phyloP scores from a whole-genome alignment of 305 asterid species.

The Nicotiana rustica region DNA sequence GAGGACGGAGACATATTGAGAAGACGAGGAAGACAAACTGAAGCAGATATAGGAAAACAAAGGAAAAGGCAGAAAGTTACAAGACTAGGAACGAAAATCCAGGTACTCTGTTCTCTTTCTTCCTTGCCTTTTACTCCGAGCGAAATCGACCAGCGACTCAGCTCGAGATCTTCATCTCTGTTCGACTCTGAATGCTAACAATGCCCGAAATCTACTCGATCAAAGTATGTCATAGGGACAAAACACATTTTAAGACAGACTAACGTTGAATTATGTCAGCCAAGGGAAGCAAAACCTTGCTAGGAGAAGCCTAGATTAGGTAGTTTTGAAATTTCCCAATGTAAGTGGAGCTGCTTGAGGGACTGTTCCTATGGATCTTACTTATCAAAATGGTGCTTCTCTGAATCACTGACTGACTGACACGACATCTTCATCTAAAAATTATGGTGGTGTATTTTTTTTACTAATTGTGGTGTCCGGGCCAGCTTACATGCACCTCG shows the following conservation, averaged over 20 bases:
- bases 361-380: background rate
- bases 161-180: slow-evolving; percentile 20
- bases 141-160: background rate
- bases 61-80: background rate
- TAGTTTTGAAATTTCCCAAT: background rate
- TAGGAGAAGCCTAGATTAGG: slow-evolving; percentile 25
- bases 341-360: background rate
- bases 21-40: background rate
- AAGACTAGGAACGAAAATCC: slow-evolving; percentile 1
- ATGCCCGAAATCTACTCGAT: background rate
- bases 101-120: slow-evolving; percentile 6
- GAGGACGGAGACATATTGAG: background rate
- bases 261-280: background rate
- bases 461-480: too few relatives aligned
- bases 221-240: slow-evolving; percentile 3
- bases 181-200: background rate
- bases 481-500: too few relatives aligned
- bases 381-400: slow-evolving; percentile 1
- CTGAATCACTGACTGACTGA: background rate
- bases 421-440: background rate
- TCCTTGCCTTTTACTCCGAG: background rate
- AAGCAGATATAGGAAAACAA: background rate
- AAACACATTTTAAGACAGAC: background rate
- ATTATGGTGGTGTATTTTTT: background rate
- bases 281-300: background rate